Evolutionary conservation across 192 early-diverging fungal species (phyloP), one percentile per base, ranked within the genome.

Genomic region (Coemansia sp.): DNA sequence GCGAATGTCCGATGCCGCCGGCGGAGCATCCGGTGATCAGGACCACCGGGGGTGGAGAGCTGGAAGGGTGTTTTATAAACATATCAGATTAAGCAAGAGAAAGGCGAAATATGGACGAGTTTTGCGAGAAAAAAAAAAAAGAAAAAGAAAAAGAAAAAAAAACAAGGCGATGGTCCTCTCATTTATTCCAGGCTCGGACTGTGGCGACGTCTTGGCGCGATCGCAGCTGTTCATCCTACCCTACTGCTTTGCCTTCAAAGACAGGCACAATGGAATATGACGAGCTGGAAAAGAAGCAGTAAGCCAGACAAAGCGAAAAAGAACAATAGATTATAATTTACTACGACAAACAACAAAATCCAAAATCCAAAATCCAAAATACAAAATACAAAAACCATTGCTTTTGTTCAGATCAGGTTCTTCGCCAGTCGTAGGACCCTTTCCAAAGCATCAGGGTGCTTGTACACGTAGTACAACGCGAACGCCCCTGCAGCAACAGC

Each of bases 1-100:
- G 38, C 56, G 66, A 56, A 61, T 78, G 67, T 2, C 91, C 91
- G 61, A 91, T 92, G 14, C 89, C 90, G 55, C 91, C 91, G 5
- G 79, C 77, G 4, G 91, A 87, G 72, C 91, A 92, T 20, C 91
- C 91, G 34, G 90, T 91, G 18, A 92, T 85, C 17, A 92, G 82
- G n/a, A 87, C 91, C 37, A 92, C 78, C 11, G 22, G 5, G 32
- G 54, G 32, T 15, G 18, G 7, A 28, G 8, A 8, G n/a, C 22
- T 15, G 2, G 52, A 6, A 22, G 5, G 1, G 22, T 56, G 1
- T 34, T 8, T 22, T 56, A 34, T 2, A 11, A 5, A 15, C 4
- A 22, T 15, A 56, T 48, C 8, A 48, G 3, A 28, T 28, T 1
- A 28, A 28, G 0, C 22, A 28, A 28, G 22, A 28, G 22, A 28